Evolutionary conservation across 1,284 basidiomycete genomes (phyloP), one percentile per base, ranked within the genome.

Genomic region (Microbotryum silenes-acaulis): DNA sequence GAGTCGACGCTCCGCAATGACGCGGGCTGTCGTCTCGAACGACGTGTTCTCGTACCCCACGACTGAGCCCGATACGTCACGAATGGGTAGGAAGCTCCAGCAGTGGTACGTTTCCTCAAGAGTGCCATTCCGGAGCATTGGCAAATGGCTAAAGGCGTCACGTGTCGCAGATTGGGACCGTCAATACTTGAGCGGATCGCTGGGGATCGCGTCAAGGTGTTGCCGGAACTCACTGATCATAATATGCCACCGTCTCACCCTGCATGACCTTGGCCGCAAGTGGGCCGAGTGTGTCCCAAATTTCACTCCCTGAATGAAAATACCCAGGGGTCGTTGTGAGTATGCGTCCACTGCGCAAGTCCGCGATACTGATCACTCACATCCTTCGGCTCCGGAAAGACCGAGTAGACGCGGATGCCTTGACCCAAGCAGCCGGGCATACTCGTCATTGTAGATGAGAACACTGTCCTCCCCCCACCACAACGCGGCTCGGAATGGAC

Each of bases 331-430:
- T 42, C 37, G 12, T 42, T 18, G 37, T 42, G 37, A 42, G 37
- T 18, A 16, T 6, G 37, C 12, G 12, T 42, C 37, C 37, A 42
- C 12, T 31, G 16, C 37, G 37, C 37, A 42, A 42, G 16, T 42
- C 37, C 37, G 37, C 14, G 12, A 6, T 42, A 18, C 14, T 18
- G 16, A 6, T 18, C 16, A 10, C 37, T 42, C 37, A 42, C 37
- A 71, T 20, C 69, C 68, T 29, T 59, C 54, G 42, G 57, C 47
- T 6, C 61, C 64, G 9, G 65, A 54, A 8, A 58, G 44, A 4
- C 69, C 69, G 48, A 71, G 60, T 14, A 70, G 54, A 6, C 37
- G 58, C 0, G 69, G 69, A 51, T 71, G 69, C 33, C 68, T 71
- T 23, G 37, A n/a, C 1, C 62, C 60, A 14, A 66, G 66, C 12